Base-by-base conservation (phyloP, 1,139 yeast species). In the Arxiozyma slooffiae region DNA sequence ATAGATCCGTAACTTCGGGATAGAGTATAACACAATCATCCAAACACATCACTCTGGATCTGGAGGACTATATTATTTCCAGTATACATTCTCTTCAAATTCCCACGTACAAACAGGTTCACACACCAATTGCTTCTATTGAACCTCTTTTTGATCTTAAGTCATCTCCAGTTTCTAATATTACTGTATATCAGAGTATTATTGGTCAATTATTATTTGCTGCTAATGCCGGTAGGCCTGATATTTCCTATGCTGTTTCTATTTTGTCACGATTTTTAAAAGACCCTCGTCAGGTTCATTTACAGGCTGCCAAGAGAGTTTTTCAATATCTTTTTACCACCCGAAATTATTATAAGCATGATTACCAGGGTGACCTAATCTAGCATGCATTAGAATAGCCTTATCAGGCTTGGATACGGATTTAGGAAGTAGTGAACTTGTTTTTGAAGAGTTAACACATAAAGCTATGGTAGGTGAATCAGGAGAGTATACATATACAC, bases 1-100 rank as follows among this genome's bases (percentile, higher is more conserved):
- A 60, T 64, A 56, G 67, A 60, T 63, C 65, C 65, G 66, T 64
- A 62, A 63, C 67, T 62, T 63, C 65, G 67, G 68, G 67, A 64
- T 56, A 64, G 63, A 67, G 67, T 22, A 37, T 48, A 9, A 4
- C 16, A 3, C 52, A 50, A 38, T 1, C 30, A 3, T 4, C 22
- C 2, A 6, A 18, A 4, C 2, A 9, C 20, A 40, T 47, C 7
- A 16, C 49, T 3, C 36, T 50, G 11, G n/a, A 14, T 23, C 8
- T 50, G 8, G 4, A 34, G 2, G 50, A 43, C 9, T 50, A 46
- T 17, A 49, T 49, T n/a, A 6, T 41, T 16, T 38, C 11, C 4
- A 16, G 46, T 5, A 41, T 30, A 11, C 9, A 11, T 20, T n/a
- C 16, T 3, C 17, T 14, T 7, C 2, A 7, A 16, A 43, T 34